Base-by-base conservation (phyloP, 2,329 filamentous ascomycete genomes). In the Fusarium gaditjirri region DNA sequence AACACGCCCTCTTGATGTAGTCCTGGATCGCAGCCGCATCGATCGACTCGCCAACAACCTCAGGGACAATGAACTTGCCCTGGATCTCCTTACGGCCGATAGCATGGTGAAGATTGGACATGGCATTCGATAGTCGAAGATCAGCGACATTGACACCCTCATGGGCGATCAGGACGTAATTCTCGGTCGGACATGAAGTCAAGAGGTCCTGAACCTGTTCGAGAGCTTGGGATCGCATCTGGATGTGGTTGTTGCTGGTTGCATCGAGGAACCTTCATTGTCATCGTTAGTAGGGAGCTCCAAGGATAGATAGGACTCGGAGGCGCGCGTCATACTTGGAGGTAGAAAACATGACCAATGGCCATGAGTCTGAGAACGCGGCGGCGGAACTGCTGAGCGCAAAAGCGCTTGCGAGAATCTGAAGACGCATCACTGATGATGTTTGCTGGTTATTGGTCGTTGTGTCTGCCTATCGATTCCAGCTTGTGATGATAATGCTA, bases 261-360 rank as follows among this genome's bases (percentile, higher is more conserved):
- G 76, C 75, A 61, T 82, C 71, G 56, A 80, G 61, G 75, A 86
- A 80, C 58, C 80, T 82, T 52, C 39, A 52, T 54, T 43, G 62
- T 68, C 55, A 59, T 58, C 25, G 46, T 59, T 57, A 78, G 68
- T 53, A 76, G 58, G 60, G 68, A 75, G 73, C 75, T 78, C 64
- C 41, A 61, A 68, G 67, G 69, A 63, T 50, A 29, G 52, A 39
- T 13, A 41, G 47, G 39, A 58, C 55, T 62, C 58, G 50, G 55
- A 23, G 29, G 46, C 61, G 65, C 62, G 61, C 69, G 60, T 68
- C 91, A 78, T 91, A 97, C 95, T 91, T 86, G 70, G 92, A 88
- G 49, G 92, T 95, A 36, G 95, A 98, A 81, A 97, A 92, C 74
- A 98, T 84, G 80, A 97, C 88, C 82, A 97, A 96, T 23, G 96